Evolutionary conservation across 768 basidiomycete species (phyloP), one percentile per base, ranked within the genome.

Genomic region (Tylopilus rubrobrunneus): DNA sequence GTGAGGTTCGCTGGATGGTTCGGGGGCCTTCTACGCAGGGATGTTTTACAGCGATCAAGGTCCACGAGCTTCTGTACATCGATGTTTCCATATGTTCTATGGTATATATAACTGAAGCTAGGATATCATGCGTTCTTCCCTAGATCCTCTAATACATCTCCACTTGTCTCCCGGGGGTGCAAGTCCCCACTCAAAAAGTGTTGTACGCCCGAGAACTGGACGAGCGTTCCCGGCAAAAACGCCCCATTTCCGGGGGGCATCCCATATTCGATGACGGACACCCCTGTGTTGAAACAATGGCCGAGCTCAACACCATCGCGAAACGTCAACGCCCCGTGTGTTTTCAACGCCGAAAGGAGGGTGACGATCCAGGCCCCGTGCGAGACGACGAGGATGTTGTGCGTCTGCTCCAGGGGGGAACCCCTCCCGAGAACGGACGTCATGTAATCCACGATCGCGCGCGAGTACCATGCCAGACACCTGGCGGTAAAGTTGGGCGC

Each of bases 321-420:
- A 50, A 72, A 73, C 45, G 51, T 58, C 48, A 78, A 57, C 58
- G 72, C 65, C 33, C 75, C 64, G 42, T 73, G 75, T 21, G 71
- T 67, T n/a, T 79, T 58, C 62, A 89, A 62, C 39, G 64, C 69
- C 19, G 72, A 71, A 53, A 86, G 71, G 50, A 90, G 73, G 28
- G 73, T 71, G 19, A 70, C 68, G 54, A 90, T 87, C 60, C 80
- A 76, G 0, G 80, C 86, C 2, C 86, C 86, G 52, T 92, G 89
- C 40, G 83, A 80, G 54, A 82, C 79, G 12, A 84, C 77, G 29
- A 92, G 74, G 43, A 88, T 73, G 56, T 68, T 59, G 5, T 47
- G 55, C 9, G 63, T 55, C 23, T 46, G 51, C 53, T 76, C 68
- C 37, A 67, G 64, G 34, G 76, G 66, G 19, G 60, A 57, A 45